Percentiles rank a stretch among this genome's conserved stretches.
phyloP scores from a whole-genome alignment of 805 yeast genomes.

The Ascoidea asiatica region DNA sequence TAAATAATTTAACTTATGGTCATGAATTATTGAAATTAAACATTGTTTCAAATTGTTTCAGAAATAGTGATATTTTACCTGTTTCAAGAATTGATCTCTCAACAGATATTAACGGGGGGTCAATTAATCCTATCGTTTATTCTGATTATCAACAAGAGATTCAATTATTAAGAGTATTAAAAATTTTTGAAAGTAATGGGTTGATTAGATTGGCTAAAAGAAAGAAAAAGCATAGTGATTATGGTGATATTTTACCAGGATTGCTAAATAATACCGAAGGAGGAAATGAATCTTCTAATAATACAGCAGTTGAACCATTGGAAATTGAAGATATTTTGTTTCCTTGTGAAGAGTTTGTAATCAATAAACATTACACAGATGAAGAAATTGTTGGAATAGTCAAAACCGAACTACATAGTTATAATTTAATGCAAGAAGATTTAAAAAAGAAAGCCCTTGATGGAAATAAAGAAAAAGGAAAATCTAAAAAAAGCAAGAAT shows the following conservation, averaged over 20 bases:
- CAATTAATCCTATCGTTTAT: conserved; percentile 5
- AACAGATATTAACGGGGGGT: not conserved
- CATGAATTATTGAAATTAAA: not conserved
- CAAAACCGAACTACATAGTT: conserved; percentile 9
- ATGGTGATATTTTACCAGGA: not conserved
- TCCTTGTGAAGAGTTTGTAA: conserved; percentile 22
- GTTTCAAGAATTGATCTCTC: not conserved
- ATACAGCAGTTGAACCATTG: conserved; percentile 1
- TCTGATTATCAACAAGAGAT: conserved; percentile 13
- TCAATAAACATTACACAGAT: conserved; percentile 19
- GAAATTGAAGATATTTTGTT: conserved; percentile 20
- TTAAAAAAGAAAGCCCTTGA: not conserved
- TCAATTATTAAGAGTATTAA: conserved; percentile 13
- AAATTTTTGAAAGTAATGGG: conserved; percentile 11
- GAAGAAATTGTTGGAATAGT: conserved; percentile 20
- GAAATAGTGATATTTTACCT: conserved; percentile 4
- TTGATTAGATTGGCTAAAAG: conserved; percentile 7
- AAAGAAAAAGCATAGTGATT: conserved; percentile 3
- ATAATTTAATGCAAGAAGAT: conserved; percentile 2
- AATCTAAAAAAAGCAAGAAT: not conserved
- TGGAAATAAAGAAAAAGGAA: not conserved
- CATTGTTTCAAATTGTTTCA: conserved; percentile 8
- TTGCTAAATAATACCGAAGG: not conserved
- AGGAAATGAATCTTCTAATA: not conserved
- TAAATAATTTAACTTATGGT: not conserved